Conservation (phyloP, 768 basidiomycete species). For the Punctularia strigosozonata region DNA sequence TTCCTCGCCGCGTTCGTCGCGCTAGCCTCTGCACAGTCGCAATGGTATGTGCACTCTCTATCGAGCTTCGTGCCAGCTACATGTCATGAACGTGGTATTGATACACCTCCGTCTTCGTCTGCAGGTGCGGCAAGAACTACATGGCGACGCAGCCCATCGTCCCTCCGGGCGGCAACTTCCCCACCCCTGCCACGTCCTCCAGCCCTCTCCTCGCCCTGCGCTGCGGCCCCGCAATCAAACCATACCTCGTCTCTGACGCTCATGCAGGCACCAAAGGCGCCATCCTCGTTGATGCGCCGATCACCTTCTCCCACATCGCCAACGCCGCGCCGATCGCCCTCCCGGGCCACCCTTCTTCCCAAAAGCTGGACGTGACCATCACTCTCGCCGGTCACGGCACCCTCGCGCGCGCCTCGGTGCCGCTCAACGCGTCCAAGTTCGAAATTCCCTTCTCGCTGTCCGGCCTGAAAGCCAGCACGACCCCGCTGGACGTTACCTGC, state of each 20-base stretch:
- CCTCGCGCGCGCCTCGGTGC: constrained; percentile 17
- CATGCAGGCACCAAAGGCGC: constrained; percentile 9
- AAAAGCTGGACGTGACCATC: constrained; percentile 17
- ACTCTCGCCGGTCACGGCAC: constrained; percentile 14
- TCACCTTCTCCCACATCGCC: constrained; percentile 23
- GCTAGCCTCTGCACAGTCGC: no score
- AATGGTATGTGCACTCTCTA: no score
- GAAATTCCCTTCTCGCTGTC: constrained; percentile 23
- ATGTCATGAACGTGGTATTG: no score
- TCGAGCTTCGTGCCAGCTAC: no score
- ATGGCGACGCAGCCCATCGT: constrained; percentile 27
- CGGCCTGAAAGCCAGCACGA: constrained; percentile 16
- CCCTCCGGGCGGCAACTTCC: constrained; percentile 35
- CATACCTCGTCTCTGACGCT: constrained; percentile 33
- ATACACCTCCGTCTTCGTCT: no score
- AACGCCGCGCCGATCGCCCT: constrained; percentile 21
- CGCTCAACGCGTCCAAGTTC: constrained; percentile 24
- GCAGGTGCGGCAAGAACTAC: constrained; percentile 42
- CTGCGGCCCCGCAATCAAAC: constrained; percentile 33
- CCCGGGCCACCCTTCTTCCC: constrained; percentile 5
- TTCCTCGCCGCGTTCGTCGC: no score
- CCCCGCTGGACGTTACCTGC: constrained; percentile 23
- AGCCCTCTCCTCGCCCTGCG: constrained; percentile 31
- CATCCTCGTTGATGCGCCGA: constrained; percentile 26
- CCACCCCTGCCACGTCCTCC: constrained; percentile 19